Conservation (phyloP, 768 basidiomycete species). For the Phallus indusiatus region DNA sequence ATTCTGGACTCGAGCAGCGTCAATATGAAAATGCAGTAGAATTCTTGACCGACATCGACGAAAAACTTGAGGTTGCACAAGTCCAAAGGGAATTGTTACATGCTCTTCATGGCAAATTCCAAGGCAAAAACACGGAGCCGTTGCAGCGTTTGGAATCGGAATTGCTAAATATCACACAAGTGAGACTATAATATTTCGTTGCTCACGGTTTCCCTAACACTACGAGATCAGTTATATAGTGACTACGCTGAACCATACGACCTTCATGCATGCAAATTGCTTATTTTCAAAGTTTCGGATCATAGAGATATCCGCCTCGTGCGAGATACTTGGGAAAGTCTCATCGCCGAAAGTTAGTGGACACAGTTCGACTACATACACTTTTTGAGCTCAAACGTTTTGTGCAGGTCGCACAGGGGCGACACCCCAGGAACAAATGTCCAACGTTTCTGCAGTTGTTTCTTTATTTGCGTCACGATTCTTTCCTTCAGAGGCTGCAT, state of each 20-base stretch:
- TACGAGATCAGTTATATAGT: constrained; percentile 62
- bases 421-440: constrained; percentile 43
- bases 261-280: constrained; percentile 71
- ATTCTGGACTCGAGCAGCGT: constrained; percentile 68
- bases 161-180: constrained; percentile 79
- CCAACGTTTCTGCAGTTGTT: constrained; percentile 54
- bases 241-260: constrained; percentile 82
- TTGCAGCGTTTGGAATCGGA: constrained; percentile 17
- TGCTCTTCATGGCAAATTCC: constrained; percentile 47
- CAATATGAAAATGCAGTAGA: constrained; percentile 86
- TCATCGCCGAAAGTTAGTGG: constrained; percentile 68
- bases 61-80: constrained; percentile 93
- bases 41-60: constrained; percentile 90
- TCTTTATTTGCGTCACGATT: constrained; percentile 75
- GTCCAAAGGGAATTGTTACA: constrained; percentile 91
- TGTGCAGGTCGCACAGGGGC: constrained; percentile 9
- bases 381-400: not conserved
- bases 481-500: constrained; percentile 84
- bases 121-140: constrained; percentile 52
- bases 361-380: not conserved
- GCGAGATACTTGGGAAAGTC: constrained; percentile 79
- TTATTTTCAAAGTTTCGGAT: constrained; percentile 90
- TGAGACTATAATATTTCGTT: constrained; percentile 25
- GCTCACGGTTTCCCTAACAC: constrained; percentile 3
- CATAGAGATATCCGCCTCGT: constrained; percentile 79